Conservation (phyloP, 768 basidiomycete species). For the Daedalea quercina region DNA sequence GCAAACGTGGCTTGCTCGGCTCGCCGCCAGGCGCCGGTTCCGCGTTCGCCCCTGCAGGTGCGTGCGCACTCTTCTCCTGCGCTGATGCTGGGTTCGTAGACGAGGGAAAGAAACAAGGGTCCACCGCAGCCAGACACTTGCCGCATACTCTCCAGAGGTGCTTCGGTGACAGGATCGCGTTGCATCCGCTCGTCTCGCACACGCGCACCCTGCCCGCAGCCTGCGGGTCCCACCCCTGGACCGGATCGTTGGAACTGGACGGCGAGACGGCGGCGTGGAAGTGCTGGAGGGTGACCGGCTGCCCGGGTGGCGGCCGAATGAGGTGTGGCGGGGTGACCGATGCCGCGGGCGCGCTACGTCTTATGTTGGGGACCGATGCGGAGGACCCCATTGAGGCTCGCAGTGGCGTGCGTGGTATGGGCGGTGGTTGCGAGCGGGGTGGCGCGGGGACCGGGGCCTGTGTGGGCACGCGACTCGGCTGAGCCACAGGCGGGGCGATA, state of each 20-base stretch:
- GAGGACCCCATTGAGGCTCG: not conserved
- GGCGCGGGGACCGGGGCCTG: too few relatives aligned
- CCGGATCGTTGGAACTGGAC: not conserved
- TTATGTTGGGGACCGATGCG: not conserved
- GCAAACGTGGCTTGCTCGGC: not conserved
- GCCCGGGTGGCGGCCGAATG: not conserved
- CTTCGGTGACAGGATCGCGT: not conserved
- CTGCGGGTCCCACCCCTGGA: not conserved
- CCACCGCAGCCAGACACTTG: not conserved
- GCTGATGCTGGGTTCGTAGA: not conserved
- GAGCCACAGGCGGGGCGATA: too few relatives aligned
- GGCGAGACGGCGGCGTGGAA: not conserved
- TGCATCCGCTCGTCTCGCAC: conserved; percentile 2
- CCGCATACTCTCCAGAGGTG: conserved; percentile 2
- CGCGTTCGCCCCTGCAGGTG: not conserved
- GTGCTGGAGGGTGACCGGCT: not conserved
- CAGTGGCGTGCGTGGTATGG: not conserved
- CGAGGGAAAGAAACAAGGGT: not conserved
- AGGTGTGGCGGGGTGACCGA: not conserved
- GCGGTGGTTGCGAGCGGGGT: too few relatives aligned
- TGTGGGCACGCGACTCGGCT: too few relatives aligned
- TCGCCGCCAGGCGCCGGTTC: not conserved
- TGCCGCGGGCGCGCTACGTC: not conserved
- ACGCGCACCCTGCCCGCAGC: not conserved
- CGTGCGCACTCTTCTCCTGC: not conserved